Percentiles rank a stretch among this genome's conserved stretches.
phyloP scores from a whole-genome alignment of 2,329 filamentous ascomycete genomes.

The Curvularia lunata region DNA sequence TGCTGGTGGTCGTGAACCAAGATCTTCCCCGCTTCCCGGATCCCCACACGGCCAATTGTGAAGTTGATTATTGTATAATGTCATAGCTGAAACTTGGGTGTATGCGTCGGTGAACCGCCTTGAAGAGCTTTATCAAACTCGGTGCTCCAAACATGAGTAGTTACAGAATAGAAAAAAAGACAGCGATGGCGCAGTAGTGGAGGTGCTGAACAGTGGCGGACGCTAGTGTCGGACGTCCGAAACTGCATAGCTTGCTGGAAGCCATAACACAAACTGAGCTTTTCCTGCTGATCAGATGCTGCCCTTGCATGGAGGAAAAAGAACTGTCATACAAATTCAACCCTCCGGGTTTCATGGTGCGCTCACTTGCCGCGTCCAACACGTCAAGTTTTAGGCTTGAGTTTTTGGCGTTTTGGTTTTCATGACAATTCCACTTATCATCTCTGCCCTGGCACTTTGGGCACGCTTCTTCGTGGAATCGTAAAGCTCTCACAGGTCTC shows the following conservation, averaged over 20 bases:
- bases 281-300: neutral
- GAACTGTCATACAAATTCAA: neutral
- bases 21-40: slow-evolving; percentile 6
- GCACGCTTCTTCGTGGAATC: too few species aligned
- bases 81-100: neutral
- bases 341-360: neutral
- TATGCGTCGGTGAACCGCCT: too few species aligned
- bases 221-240: slow-evolving; percentile 4
- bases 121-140: neutral
- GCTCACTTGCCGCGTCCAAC: neutral
- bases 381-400: neutral
- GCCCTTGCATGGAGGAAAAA: neutral
- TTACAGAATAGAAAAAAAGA: neutral
- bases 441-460: neutral
- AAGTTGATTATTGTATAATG: neutral
- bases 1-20: slow-evolving; percentile 8
- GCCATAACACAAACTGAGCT: neutral
- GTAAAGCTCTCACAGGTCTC: too few species aligned
- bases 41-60: slow-evolving; percentile 15
- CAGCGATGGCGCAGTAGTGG: neutral
- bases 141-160: rapidly evolving
- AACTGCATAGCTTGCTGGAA: neutral
- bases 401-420: neutral
- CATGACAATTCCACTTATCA: neutral
- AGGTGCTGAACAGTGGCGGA: neutral